phyloP scores from a whole-genome alignment of 306 rosid genomes.

The Castanea crenata region DNA sequence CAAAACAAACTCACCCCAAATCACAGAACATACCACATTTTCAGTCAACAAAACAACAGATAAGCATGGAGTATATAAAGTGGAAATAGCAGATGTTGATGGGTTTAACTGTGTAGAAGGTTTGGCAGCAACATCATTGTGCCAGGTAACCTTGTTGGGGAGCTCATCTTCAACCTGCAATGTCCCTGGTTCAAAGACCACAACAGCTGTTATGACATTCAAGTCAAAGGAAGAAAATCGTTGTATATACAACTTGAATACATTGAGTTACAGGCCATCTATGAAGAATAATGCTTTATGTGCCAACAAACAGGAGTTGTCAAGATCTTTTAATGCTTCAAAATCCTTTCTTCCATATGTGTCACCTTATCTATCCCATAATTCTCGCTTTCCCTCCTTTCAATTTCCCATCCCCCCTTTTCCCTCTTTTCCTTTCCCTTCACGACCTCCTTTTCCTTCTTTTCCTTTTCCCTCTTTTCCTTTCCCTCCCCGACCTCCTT shows the following conservation, averaged over 20 bases:
- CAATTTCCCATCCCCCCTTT: conserved; percentile 29
- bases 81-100: conserved; percentile 60
- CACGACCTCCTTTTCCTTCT: conserved; percentile 15
- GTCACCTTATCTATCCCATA: conserved; percentile 32
- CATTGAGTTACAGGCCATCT: conserved; percentile 51
- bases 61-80: conserved; percentile 49
- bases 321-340: conserved; percentile 37
- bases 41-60: conserved; percentile 60
- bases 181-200: conserved; percentile 40
- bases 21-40: conserved; percentile 43
- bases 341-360: conserved; percentile 46
- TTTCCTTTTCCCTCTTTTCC: conserved; percentile 27
- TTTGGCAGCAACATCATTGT: conserved; percentile 45
- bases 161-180: conserved; percentile 43
- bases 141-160: conserved; percentile 51
- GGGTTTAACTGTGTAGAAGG: conserved; percentile 54
- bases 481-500: conserved; percentile 20
- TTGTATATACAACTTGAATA: conserved; percentile 59
- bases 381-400: conserved; percentile 29
- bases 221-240: conserved; percentile 58
- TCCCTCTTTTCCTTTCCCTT: conserved; percentile 34
- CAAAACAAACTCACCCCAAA: conserved; percentile 44
- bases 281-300: conserved; percentile 46
- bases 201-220: conserved; percentile 45
- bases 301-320: conserved; percentile 24